phyloP scores from a whole-genome alignment of 352 stramenopile species.

The Discostella stelligera region DNA sequence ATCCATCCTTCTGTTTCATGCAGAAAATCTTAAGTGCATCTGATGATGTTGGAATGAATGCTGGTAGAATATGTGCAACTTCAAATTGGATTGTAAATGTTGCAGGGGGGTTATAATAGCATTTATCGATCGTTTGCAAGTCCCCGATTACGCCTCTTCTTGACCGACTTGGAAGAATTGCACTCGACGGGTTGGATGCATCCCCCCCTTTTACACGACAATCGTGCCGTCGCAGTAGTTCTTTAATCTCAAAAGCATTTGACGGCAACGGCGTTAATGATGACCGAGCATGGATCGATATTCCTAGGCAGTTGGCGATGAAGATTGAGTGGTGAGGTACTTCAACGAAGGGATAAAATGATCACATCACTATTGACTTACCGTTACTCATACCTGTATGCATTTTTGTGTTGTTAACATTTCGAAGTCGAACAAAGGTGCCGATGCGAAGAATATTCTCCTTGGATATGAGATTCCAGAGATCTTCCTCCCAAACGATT shows the following conservation, averaged over 20 bases:
- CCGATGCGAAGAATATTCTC: constrained; percentile 51
- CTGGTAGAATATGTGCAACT: constrained; percentile 42
- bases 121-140: constrained; percentile 41
- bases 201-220: constrained; percentile 31
- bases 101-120: constrained; percentile 22
- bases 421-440: constrained; percentile 70
- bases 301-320: constrained; percentile 7
- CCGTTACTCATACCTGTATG: constrained; percentile 33
- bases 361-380: constrained; percentile 37
- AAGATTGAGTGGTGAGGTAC: not conserved
- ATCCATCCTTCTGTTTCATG: constrained; percentile 41
- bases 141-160: constrained; percentile 3
- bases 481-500: constrained; percentile 67
- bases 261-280: constrained; percentile 51
- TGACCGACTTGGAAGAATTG: constrained; percentile 38
- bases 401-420: constrained; percentile 53
- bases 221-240: constrained; percentile 46
- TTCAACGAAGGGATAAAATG: not conserved
- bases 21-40: constrained; percentile 30
- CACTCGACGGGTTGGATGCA: constrained; percentile 41
- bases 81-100: constrained; percentile 51
- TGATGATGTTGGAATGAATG: constrained; percentile 23
- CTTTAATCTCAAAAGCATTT: constrained; percentile 48
- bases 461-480: constrained; percentile 66
- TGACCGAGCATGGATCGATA: constrained; percentile 51